Evolutionary conservation across 2,329 filamentous ascomycete genomes (phyloP), one percentile per base, ranked within the genome.

Genomic region (Magnaporthiopsis poae): DNA sequence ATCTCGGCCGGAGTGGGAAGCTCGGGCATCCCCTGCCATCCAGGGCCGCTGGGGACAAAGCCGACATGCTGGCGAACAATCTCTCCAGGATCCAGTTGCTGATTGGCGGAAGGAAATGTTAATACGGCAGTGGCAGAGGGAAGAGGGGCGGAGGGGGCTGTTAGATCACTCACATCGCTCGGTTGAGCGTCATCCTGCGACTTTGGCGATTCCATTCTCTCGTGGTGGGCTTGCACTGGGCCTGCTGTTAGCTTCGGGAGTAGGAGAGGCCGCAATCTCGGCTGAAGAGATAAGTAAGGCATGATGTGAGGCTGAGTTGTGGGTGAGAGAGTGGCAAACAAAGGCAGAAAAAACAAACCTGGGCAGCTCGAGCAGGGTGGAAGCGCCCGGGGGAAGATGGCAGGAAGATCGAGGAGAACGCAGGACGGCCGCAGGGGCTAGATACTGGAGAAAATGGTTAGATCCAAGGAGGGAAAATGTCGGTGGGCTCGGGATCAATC

Each of bases 1-100:
- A 90, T 79, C 71, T 90, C 88, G 0, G 72, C 73, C 0, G 80
- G 69, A 0, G 77, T 80, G 0, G 88, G 87, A 1, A 89, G 72
- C 66, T 89, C 86, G 0, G 86, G 81, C 3, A 77, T 66, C 1
- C 66, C 68, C 46, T 68, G 66, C 74, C 74, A 75, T 9, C 66
- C 62, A 0, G 64, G 5, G 13, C 66, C 67, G 4, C 13, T 60
- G 9, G 65, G 61, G 5, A 59, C 15, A 56, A 64, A 61, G 52
- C 65, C 33, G 13, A 68, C 65, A 56, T 68, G 67, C 9, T 61
- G 29, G 12, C 60, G 46, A 15, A 65, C 52, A 33, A 66, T 64
- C 3, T 39, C n/a, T 8, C 66, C 62, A 1, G 64, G n/a, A 29
- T 8, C 27, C n/a, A 31, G 12, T 12, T 15, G 25, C 64, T 65